phyloP scores from a whole-genome alignment of 495 filamentous ascomycete genomes.

The Talaromyces trachyspermus region DNA sequence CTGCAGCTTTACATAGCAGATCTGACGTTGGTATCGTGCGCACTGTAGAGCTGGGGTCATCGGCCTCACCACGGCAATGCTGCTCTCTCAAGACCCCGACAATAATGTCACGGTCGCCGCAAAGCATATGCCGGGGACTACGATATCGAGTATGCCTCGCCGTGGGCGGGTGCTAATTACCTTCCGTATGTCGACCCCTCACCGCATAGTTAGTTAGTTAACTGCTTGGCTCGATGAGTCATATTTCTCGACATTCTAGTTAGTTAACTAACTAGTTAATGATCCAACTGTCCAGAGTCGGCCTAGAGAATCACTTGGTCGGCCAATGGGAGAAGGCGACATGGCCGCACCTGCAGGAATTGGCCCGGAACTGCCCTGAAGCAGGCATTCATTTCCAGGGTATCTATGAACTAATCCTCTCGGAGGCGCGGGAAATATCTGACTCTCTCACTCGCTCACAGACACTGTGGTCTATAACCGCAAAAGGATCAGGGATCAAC shows the following conservation, averaged over 20 bases:
- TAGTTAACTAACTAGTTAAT: no score
- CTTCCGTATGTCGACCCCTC: constrained; percentile 57
- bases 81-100: constrained; percentile 61
- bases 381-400: constrained; percentile 86
- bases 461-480: constrained; percentile 58
- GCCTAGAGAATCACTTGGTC: constrained; percentile 41
- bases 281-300: no score
- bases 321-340: constrained; percentile 58
- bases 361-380: constrained; percentile 69
- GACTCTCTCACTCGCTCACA: constrained; percentile 14
- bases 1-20: not conserved
- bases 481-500: constrained; percentile 48
- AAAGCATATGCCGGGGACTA: constrained; percentile 99
- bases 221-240: no score
- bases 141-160: constrained; percentile 92
- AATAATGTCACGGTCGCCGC: constrained; percentile 76
- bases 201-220: no score
- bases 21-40: no score
- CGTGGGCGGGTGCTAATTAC: constrained; percentile 92
- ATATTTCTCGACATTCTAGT: no score
- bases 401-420: constrained; percentile 20
- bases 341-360: constrained; percentile 56
- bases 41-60: constrained; percentile 91
- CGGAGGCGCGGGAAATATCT: no score
- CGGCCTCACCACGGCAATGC: constrained; percentile 84